Percentiles rank a stretch among this genome's conserved stretches.
Evolutionary conservation across 148 eudicot genomes (phyloP).

Genomic region (Arbutus unedo): DNA sequence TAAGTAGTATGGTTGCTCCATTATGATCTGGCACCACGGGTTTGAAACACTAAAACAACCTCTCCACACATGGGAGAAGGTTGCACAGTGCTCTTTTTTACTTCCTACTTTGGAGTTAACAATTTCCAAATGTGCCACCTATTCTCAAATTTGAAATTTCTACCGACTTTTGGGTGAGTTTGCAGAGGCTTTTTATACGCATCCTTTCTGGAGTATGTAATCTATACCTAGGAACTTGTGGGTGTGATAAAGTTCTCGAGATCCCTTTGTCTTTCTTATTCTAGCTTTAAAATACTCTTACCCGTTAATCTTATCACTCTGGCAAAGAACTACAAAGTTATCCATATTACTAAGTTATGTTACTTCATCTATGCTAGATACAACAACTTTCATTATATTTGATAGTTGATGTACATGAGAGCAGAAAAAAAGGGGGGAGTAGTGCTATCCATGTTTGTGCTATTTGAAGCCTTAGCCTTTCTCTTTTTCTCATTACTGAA

Average conservation of each 20-base stretch:
- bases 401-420: no score
- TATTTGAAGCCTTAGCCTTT: neutral
- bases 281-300: neutral
- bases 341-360: neutral
- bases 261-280: neutral
- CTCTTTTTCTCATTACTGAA: neutral
- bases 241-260: neutral
- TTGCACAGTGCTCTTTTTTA: neutral
- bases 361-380: neutral
- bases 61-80: neutral
- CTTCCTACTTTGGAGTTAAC: neutral
- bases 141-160: neutral
- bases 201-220: neutral
- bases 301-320: neutral
- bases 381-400: neutral
- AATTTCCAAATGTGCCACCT: neutral
- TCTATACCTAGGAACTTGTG: neutral
- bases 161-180: neutral
- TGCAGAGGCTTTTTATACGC: neutral
- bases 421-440: no score
- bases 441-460: neutral
- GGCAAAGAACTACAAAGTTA: neutral
- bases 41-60: neutral
- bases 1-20: neutral
- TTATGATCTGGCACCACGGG: neutral